Evolutionary conservation across 2,329 filamentous ascomycete species (phyloP), one percentile per base, ranked within the genome.

Genomic region (Ophiocordyceps camponoti-rufipedis): DNA sequence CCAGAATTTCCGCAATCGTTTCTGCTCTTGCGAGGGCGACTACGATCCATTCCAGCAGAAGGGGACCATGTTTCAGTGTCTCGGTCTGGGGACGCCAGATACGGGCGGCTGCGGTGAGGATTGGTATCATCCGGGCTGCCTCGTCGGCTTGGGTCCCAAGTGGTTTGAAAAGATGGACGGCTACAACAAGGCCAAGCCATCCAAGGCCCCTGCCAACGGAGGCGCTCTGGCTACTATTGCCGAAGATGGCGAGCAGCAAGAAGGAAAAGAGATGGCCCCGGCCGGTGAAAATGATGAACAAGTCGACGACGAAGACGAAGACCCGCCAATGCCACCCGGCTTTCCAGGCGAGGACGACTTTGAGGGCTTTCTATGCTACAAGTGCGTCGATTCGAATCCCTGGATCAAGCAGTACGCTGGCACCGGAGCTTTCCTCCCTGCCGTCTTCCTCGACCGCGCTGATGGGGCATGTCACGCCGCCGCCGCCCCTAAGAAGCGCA

Each of bases 11-110:
- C 74, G 77, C 53, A 96, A 96, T 56, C 75, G 72, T 41, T 98
- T 98, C 64, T 98, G 91, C 60, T 85, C 82, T 2, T 98, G 91
- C 56, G 75, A 75, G 29, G 82, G 88, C 55, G 78, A 88, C 48
- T 98, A 98, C 58, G 83, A 95, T 58, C 78, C 89, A 0, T 75
- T 89, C 43, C 72, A 84, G 58, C 87, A 98, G 59, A 93, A 89
- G 54, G 89, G 89, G 0, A 96, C 88, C 38, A 98, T 98, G 91
- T 98, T 93, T 54, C 91, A 98, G 61, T 98, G 91, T 58, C 62
- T 96, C 2, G 89, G 89, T 0, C 67, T 96, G 1, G 87, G 86
- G 1, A 82, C 78, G 0, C 71, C 75, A 12, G 82, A 89, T 52
- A 80, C 81, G 1, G 88, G 88, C 14, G 89, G 88, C 5, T 96